phyloP scores from a whole-genome alignment of 306 rosid genomes.

The Rubus idaeus region DNA sequence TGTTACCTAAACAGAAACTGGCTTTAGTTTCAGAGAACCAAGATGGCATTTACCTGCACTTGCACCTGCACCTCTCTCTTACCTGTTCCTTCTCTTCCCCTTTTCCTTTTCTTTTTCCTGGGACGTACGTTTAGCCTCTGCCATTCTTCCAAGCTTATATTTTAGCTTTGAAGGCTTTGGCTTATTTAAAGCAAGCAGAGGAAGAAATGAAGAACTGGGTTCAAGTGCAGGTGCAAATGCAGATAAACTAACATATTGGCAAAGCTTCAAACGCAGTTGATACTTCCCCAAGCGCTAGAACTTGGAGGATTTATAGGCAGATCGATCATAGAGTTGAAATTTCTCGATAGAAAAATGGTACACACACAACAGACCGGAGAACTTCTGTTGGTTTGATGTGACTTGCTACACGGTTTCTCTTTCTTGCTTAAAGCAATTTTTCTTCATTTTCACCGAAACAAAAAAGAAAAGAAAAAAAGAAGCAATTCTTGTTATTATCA shows the following conservation, averaged over 20 bases:
- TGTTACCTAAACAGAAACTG: neutral
- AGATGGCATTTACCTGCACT: constrained; percentile 69
- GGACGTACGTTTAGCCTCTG: neutral
- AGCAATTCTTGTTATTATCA: too few species aligned
- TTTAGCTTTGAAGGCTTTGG: neutral
- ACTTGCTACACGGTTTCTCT: neutral
- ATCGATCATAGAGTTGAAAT: neutral
- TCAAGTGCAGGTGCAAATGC: constrained; percentile 97
- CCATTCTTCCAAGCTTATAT: neutral
- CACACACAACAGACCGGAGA: neutral
- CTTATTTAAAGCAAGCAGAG: neutral
- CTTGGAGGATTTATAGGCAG: neutral
- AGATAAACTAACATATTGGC: constrained; percentile 60
- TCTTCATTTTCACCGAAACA: neutral
- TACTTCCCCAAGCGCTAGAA: neutral
- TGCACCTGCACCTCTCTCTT: constrained; percentile 62
- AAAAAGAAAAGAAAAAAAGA: too few species aligned
- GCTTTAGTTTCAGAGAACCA: constrained; percentile 19
- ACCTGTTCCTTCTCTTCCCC: neutral
- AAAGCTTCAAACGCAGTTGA: neutral
- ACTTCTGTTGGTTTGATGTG: neutral
- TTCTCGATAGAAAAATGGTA: neutral
- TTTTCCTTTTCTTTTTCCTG: neutral
- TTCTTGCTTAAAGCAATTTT: neutral
- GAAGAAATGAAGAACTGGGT: constrained; percentile 8